A percentile compares a stretch with the other conserved stretches of the same genome.
Conservation (phyloP, 495 filamentous ascomycete genomes). For the Trichocladium uniseriatum region DNA sequence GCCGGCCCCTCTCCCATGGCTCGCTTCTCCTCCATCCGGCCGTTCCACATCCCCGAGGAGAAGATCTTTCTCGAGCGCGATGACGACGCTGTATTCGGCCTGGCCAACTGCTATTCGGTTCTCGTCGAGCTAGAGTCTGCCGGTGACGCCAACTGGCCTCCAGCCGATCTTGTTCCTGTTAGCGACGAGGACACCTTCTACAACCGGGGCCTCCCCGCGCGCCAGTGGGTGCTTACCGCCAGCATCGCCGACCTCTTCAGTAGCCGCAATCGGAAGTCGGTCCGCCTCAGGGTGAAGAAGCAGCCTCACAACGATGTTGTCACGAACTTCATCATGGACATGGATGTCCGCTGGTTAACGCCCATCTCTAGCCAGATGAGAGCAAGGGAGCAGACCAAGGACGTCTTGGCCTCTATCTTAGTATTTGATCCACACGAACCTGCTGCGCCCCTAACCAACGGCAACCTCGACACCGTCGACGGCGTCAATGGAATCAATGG, state of each 20-base stretch:
- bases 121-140: constrained; percentile 40
- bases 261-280: constrained; percentile 29
- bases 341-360: constrained; percentile 39
- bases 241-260: constrained; percentile 32
- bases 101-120: constrained; percentile 39
- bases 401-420: constrained; percentile 23
- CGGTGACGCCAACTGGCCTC: constrained; percentile 41
- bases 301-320: constrained; percentile 13
- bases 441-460: constrained; percentile 23
- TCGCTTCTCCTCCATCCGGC: constrained; percentile 34
- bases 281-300: constrained; percentile 32
- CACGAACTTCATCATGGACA: constrained; percentile 36
- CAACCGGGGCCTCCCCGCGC: constrained; percentile 16
- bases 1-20: constrained; percentile 33
- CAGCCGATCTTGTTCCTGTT: constrained; percentile 29
- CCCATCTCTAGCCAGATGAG: constrained; percentile 19
- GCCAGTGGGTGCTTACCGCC: constrained; percentile 34
- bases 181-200: constrained; percentile 19
- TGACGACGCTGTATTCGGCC: constrained; percentile 30
- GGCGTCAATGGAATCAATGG: constrained; percentile 17
- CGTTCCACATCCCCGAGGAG: constrained; percentile 39
- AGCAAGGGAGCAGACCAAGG: constrained; percentile 19
- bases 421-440: constrained; percentile 23
- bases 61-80: constrained; percentile 39
- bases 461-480: constrained; percentile 19